A percentile compares a stretch with the other conserved stretches of the same genome.
Evolutionary conservation across 2,329 filamentous ascomycete genomes (phyloP).

Genomic region (Sodiomyces alkalinus): DNA sequence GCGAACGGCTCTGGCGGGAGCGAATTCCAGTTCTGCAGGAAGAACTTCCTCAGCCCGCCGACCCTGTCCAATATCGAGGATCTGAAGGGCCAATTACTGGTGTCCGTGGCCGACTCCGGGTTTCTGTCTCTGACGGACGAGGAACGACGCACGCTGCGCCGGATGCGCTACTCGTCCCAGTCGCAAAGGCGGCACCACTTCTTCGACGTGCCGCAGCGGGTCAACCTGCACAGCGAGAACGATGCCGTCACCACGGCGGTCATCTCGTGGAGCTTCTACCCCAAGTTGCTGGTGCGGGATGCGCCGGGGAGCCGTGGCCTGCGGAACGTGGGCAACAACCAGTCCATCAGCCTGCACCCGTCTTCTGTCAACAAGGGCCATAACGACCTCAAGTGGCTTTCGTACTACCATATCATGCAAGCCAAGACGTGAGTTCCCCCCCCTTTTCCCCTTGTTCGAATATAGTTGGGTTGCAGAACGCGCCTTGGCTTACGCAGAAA

Average conservation of each 20-base stretch:
- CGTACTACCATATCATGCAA: conserved; percentile 97
- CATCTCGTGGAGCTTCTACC: conserved; percentile 90
- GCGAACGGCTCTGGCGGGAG: conserved; percentile 40
- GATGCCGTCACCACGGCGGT: conserved; percentile 68
- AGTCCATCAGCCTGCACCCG: conserved; percentile 73
- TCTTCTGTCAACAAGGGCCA: conserved; percentile 73
- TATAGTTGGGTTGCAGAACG: neutral
- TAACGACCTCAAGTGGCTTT: conserved; percentile 61
- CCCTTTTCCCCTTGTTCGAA: conserved; percentile 6
- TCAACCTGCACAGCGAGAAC: conserved; percentile 64
- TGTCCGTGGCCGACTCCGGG: conserved; percentile 72
- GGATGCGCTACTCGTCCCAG: conserved; percentile 44
- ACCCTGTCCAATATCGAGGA: conserved; percentile 88
- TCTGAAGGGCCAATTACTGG: conserved; percentile 79
- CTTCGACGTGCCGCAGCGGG: conserved; percentile 64
- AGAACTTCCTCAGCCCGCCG: conserved; percentile 84
- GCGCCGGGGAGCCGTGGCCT: conserved; percentile 55
- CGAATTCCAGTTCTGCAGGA: conserved; percentile 83
- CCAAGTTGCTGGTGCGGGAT: conserved; percentile 75
- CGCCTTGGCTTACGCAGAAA: neutral
- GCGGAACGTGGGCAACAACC: conserved; percentile 86
- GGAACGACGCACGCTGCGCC: conserved; percentile 54
- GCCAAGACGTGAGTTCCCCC: conserved; percentile 54
- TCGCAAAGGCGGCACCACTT: conserved; percentile 50
- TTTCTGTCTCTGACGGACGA: conserved; percentile 61